Conservation (phyloP, 148 eudicot species). For the Pouteria glomerata region DNA sequence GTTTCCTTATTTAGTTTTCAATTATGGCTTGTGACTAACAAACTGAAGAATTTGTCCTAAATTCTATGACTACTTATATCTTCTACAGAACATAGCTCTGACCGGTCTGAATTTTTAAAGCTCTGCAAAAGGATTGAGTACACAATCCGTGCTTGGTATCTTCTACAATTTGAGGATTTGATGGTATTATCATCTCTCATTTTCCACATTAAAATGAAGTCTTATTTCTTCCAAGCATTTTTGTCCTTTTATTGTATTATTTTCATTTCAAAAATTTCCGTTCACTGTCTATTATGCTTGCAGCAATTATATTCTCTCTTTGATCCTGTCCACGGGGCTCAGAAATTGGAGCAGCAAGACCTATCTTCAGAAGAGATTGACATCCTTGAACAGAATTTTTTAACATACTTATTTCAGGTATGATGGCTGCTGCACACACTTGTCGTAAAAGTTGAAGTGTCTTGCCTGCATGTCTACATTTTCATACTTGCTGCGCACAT, state of each 20-base stretch:
- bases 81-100: slow-evolving; percentile 54
- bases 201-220: background rate
- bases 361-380: slow-evolving; percentile 69
- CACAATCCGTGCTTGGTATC: slow-evolving; percentile 90
- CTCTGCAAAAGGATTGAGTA: slow-evolving; percentile 88
- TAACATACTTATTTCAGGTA: slow-evolving; percentile 79
- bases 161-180: slow-evolving; percentile 85
- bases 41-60: background rate
- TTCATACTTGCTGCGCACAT: background rate
- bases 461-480: background rate
- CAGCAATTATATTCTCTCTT: slow-evolving; percentile 92
- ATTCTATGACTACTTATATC: background rate
- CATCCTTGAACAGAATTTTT: slow-evolving; percentile 82
- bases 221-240: background rate
- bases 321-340: slow-evolving; percentile 83
- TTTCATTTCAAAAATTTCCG: background rate
- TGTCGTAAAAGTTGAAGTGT: background rate
- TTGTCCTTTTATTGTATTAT: background rate
- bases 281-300: slow-evolving; percentile 11
- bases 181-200: slow-evolving; percentile 44
- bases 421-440: slow-evolving; percentile 1
- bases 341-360: slow-evolving; percentile 77
- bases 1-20: background rate
- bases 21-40: background rate
- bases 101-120: slow-evolving; percentile 72